phyloP scores from a whole-genome alignment of 768 basidiomycete genomes.

The Phallus indusiatus region DNA sequence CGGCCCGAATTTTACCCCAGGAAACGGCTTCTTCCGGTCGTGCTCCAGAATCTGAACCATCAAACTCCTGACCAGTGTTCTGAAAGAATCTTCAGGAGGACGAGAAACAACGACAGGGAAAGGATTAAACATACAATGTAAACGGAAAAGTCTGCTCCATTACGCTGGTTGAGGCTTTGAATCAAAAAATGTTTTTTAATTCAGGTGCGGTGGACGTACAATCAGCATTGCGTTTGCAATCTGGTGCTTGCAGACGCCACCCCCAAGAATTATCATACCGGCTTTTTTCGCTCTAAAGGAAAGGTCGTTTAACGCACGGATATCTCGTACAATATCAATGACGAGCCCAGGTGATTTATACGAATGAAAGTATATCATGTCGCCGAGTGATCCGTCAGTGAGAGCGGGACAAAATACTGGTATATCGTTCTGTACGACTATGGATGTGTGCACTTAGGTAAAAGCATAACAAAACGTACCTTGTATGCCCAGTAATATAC shows the following conservation, averaged over 20 bases:
- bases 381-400: slow-evolving; percentile 95
- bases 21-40: slow-evolving; percentile 95
- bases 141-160: slow-evolving; percentile 95
- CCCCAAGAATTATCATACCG: slow-evolving; percentile 96
- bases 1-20: slow-evolving; percentile 95
- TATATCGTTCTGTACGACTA: slow-evolving; percentile 73
- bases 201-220: slow-evolving; percentile 34
- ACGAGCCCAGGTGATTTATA: slow-evolving; percentile 78
- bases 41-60: slow-evolving; percentile 96
- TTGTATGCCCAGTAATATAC: slow-evolving; percentile 99
- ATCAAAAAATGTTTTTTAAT: slow-evolving; percentile 8
- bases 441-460: background rate
- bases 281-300: slow-evolving; percentile 83
- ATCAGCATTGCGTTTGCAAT: slow-evolving; percentile 99
- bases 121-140: slow-evolving; percentile 58
- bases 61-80: slow-evolving; percentile 99
- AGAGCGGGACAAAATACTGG: slow-evolving; percentile 98
- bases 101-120: background rate
- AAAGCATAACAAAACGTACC: slow-evolving; percentile 40
- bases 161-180: slow-evolving; percentile 48
- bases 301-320: slow-evolving; percentile 83
- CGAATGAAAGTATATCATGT: slow-evolving; percentile 99
- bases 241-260: slow-evolving; percentile 98
- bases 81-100: slow-evolving; percentile 18
- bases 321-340: slow-evolving; percentile 92